phyloP scores from a whole-genome alignment of 257 asterid genomes.

The Nicotiana noctiflora region DNA sequence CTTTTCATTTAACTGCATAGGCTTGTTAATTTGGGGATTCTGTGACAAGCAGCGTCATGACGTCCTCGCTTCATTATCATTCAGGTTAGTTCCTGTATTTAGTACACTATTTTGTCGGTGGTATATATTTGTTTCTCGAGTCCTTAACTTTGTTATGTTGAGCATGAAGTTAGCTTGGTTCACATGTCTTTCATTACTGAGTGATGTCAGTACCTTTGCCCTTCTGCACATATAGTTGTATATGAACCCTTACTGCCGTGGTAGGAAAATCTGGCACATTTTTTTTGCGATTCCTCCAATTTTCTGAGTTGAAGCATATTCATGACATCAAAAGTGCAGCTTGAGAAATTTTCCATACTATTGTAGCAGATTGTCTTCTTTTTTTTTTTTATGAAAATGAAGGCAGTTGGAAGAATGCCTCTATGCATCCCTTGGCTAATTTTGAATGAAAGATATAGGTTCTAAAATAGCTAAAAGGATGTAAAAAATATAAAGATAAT shows the following conservation, averaged over 20 bases:
- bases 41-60: conserved; percentile 39
- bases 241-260: background rate
- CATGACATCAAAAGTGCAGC: background rate
- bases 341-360: background rate
- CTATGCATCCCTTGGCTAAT: background rate
- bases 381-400: background rate
- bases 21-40: conserved; percentile 14
- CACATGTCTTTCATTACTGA: background rate
- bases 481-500: background rate
- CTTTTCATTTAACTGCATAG: conserved; percentile 28
- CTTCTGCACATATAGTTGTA: background rate
- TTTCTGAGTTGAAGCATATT: background rate
- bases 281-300: background rate
- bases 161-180: background rate
- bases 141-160: background rate
- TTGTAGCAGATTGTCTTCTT: background rate
- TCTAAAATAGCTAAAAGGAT: background rate
- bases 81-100: conserved; percentile 43
- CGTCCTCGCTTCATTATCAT: conserved; percentile 52
- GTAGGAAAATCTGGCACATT: background rate
- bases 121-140: conserved; percentile 6
- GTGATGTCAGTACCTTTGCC: background rate
- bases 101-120: background rate
- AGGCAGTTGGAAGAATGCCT: background rate
- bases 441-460: background rate